Percentiles rank a stretch among this genome's conserved stretches.
Evolutionary conservation across 805 yeast species (phyloP).

Genomic region (Candida dendrica): DNA sequence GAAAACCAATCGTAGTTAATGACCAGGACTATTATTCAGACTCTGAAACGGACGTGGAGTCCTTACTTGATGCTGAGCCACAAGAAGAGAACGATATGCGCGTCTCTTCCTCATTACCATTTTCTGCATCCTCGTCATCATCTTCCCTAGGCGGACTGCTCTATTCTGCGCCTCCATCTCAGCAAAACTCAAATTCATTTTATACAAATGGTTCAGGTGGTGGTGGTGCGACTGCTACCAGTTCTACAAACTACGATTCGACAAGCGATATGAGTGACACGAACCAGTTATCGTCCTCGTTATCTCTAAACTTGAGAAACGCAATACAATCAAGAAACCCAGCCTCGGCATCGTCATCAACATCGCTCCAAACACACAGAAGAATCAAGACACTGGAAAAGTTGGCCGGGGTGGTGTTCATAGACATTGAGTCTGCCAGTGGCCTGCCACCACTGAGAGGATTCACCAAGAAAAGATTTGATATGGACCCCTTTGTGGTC

Average conservation of each 20-base stretch:
- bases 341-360: too few relatives aligned
- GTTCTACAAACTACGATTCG: background rate
- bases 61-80: slow-evolving; percentile 10
- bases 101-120: background rate
- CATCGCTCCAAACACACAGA: too few relatives aligned
- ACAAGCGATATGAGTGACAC: background rate
- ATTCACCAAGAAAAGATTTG: slow-evolving; percentile 64
- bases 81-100: too few relatives aligned
- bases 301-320: too few relatives aligned
- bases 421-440: slow-evolving; percentile 67
- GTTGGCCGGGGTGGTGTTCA: slow-evolving; percentile 58
- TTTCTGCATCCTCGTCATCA: background rate
- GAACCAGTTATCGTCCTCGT: too few relatives aligned
- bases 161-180: background rate
- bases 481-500: slow-evolving; percentile 95
- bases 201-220: too few relatives aligned
- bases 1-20: slow-evolving; percentile 7
- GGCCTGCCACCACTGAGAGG: slow-evolving; percentile 75
- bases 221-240: too few relatives aligned
- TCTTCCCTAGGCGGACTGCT: background rate
- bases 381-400: background rate
- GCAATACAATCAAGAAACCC: too few relatives aligned
- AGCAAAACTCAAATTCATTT: background rate
- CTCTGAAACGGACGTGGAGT: slow-evolving; percentile 20
- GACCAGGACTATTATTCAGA: slow-evolving; percentile 21